These are phyloP conservation scores for Kalanchoe fedtschenkoi DNA, from an alignment of 164 flowering plant genomes.

Conservation along the genomic window DNA sequence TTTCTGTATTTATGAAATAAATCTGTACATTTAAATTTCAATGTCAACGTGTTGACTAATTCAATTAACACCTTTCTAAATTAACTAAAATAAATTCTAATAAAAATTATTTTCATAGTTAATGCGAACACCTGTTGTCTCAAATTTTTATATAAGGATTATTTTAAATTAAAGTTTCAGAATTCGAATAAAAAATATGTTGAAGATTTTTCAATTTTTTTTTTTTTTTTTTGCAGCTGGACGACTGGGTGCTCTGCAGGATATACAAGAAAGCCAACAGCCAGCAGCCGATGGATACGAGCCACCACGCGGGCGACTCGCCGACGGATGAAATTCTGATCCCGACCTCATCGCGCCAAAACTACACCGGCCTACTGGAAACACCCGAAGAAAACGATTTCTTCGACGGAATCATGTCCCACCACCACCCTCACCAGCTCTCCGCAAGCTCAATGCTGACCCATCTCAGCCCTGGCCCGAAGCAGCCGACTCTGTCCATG, in stretches of 20 bases:
- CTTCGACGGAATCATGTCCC: not conserved
- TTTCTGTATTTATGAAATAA: too few relatives aligned
- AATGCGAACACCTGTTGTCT: too few relatives aligned
- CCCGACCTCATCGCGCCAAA: conserved; percentile 3
- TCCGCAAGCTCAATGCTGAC: not conserved
- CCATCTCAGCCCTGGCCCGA: not conserved
- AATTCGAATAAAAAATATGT: not conserved
- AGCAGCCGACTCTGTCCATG: not conserved
- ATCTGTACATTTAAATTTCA: too few relatives aligned
- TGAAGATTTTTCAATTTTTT: not conserved
- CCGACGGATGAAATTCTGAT: conserved; percentile 17
- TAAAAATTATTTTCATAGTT: too few relatives aligned
- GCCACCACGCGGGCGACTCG: conserved; percentile 13
- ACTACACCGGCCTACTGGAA: not conserved
- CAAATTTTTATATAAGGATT: too few relatives aligned
- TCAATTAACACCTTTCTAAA: too few relatives aligned
- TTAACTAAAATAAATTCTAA: not conserved
- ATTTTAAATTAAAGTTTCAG: too few relatives aligned
- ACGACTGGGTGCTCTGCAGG: conserved; percentile 51
- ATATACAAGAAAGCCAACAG: conserved; percentile 39
- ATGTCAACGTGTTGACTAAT: too few relatives aligned
- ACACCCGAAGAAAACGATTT: not conserved
- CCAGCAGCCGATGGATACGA: conserved; percentile 17
- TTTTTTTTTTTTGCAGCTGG: conserved; percentile 21
- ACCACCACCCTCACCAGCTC: not conserved